Evolutionary conservation across 1,139 yeast species (phyloP).

Genomic region (Diutina ranongensis): DNA sequence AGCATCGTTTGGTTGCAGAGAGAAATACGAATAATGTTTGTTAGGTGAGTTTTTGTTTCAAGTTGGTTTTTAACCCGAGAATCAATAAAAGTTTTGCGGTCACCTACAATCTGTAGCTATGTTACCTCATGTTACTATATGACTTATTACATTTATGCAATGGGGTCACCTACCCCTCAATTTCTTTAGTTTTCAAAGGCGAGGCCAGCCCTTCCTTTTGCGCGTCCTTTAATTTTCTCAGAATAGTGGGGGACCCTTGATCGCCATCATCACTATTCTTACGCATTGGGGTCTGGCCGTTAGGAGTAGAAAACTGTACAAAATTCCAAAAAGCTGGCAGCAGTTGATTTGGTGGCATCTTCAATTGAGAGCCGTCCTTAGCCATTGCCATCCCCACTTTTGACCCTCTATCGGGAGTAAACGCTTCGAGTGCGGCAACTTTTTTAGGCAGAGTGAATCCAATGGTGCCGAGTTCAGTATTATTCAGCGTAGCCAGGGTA

Average conservation of each 20-base stretch:
- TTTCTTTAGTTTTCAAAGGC: background rate
- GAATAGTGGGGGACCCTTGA: conserved; percentile 30
- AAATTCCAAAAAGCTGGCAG: conserved; percentile 75
- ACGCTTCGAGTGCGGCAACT: conserved; percentile 61
- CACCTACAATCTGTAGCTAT: too few relatives aligned
- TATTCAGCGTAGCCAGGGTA: background rate
- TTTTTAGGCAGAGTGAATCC: conserved; percentile 42
- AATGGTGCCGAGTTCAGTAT: conserved; percentile 21
- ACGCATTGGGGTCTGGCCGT: conserved; percentile 35
- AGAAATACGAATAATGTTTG: too few relatives aligned
- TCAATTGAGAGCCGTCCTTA: conserved; percentile 13
- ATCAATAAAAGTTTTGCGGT: too few relatives aligned
- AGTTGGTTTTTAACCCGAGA: too few relatives aligned
- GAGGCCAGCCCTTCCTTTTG: conserved; percentile 6
- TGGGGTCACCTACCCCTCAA: background rate
- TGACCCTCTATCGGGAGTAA: conserved; percentile 71
- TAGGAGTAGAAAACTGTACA: conserved; percentile 66
- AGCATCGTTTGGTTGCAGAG: too few relatives aligned
- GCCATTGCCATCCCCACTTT: conserved; percentile 15
- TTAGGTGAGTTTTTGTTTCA: too few relatives aligned
- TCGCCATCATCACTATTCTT: conserved; percentile 28
- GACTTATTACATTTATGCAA: background rate
- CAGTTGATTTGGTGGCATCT: conserved; percentile 28
- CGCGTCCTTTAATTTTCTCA: conserved; percentile 16
- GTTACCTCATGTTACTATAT: background rate